These are phyloP conservation scores for Globisporangium iwayamae DNA, from an alignment of 352 stramenopile species.

Conservation along the genomic window DNA sequence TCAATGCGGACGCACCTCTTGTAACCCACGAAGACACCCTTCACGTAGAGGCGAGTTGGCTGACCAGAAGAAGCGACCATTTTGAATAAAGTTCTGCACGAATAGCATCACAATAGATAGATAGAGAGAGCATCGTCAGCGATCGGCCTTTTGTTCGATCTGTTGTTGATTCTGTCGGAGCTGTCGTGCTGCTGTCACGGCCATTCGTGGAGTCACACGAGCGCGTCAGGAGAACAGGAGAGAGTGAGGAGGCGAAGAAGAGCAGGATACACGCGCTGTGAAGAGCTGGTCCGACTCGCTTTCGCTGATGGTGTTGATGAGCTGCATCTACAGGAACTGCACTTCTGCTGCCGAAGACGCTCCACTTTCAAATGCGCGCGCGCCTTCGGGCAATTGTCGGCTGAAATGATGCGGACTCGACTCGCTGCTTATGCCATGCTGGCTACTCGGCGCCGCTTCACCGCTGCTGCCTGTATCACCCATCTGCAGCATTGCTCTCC, in stretches of 20 bases:
- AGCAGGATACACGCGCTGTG: neutral
- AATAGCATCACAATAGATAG: slow-evolving; percentile 11
- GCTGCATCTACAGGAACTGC: neutral
- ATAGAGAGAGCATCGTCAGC: slow-evolving; percentile 11
- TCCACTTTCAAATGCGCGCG: neutral
- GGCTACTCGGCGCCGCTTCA: neutral
- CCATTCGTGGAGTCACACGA: neutral
- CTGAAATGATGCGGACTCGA: neutral
- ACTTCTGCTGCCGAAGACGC: neutral
- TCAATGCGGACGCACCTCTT: slow-evolving; percentile 74
- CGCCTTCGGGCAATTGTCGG: neutral
- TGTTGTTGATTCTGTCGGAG: neutral
- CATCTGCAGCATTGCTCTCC: neutral
- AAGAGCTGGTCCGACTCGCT: neutral
- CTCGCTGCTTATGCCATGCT: neutral
- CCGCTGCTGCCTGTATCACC: neutral
- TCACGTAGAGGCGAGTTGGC: slow-evolving; percentile 97
- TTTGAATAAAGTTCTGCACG: slow-evolving; percentile 74
- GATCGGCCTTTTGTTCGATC: neutral
- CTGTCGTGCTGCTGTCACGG: neutral
- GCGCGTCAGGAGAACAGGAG: neutral
- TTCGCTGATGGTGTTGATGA: neutral
- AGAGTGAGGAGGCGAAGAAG: neutral
- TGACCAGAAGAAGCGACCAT: slow-evolving; percentile 90
- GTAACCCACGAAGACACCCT: slow-evolving; percentile 98